A percentile compares a stretch with the other conserved stretches of the same genome.
phyloP scores from a whole-genome alignment of 305 asterid species.

The Fraxinus velutina region DNA sequence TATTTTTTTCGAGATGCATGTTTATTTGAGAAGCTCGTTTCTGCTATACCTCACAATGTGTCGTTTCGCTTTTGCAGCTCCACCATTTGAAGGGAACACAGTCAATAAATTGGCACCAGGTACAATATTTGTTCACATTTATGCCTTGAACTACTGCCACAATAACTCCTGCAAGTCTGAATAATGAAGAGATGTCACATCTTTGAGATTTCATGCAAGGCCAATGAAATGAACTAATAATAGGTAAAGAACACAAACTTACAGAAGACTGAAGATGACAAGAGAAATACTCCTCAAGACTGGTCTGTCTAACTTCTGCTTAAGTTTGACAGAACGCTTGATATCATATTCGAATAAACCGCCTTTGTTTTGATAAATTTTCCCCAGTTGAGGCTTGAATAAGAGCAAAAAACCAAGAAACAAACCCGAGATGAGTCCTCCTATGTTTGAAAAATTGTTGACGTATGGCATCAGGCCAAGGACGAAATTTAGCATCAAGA shows the following conservation, averaged over 20 bases:
- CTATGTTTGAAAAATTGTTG: slow-evolving; percentile 68
- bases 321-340: slow-evolving; percentile 37
- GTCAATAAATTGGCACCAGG: slow-evolving; percentile 65
- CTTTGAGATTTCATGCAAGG: slow-evolving; percentile 4
- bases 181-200: slow-evolving; percentile 6
- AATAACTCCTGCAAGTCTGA: slow-evolving; percentile 54
- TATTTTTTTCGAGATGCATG: not conserved
- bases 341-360: slow-evolving; percentile 61
- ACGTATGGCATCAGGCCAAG: slow-evolving; percentile 72
- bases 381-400: slow-evolving; percentile 53
- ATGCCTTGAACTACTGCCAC: slow-evolving; percentile 46
- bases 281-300: slow-evolving; percentile 50
- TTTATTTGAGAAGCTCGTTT: not conserved
- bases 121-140: slow-evolving; percentile 57
- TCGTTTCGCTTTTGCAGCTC: slow-evolving; percentile 59
- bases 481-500: slow-evolving; percentile 44
- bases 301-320: slow-evolving; percentile 59
- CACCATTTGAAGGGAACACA: slow-evolving; percentile 76
- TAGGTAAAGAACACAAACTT: slow-evolving; percentile 32
- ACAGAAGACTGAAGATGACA: slow-evolving; percentile 55
- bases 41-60: slow-evolving; percentile 60
- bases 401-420: slow-evolving; percentile 59
- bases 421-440: slow-evolving; percentile 74
- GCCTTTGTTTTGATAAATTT: slow-evolving; percentile 42
- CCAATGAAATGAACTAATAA: slow-evolving; percentile 1